These are phyloP conservation scores for Pseudonectria buxi DNA, from an alignment of 2,329 filamentous ascomycete species.

Conservation along the genomic window DNA sequence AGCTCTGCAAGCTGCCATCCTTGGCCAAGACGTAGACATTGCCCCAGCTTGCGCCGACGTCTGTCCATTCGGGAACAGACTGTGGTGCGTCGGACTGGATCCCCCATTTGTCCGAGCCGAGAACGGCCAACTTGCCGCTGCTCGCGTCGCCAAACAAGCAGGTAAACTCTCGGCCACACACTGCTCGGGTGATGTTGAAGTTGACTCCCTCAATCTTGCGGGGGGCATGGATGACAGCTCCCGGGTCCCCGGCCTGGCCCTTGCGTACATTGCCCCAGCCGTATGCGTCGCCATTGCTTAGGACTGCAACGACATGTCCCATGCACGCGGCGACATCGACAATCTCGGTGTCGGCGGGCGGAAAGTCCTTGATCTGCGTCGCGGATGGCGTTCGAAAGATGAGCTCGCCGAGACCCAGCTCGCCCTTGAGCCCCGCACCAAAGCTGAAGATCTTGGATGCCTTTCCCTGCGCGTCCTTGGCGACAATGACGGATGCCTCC, in stretches of 20 bases:
- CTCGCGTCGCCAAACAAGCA: slow-evolving; percentile 54
- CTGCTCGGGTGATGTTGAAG: slow-evolving; percentile 60
- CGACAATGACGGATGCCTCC: slow-evolving; percentile 63
- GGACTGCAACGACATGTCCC: slow-evolving; percentile 67
- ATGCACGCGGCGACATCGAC: slow-evolving; percentile 65
- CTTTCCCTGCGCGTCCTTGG: slow-evolving; percentile 35
- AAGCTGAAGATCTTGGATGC: slow-evolving; percentile 52
- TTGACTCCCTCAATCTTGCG: slow-evolving; percentile 49
- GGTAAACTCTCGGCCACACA: slow-evolving; percentile 83
- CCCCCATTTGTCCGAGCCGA: slow-evolving; percentile 72
- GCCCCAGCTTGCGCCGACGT: slow-evolving; percentile 76
- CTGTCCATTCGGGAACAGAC: slow-evolving; percentile 51
- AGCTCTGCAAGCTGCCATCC: slow-evolving; percentile 57
- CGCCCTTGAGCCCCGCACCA: slow-evolving; percentile 63
- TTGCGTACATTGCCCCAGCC: slow-evolving; percentile 88
- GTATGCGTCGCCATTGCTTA: slow-evolving; percentile 70
- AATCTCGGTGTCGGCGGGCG: slow-evolving; percentile 51
- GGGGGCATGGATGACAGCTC: slow-evolving; percentile 50
- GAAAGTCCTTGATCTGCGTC: slow-evolving; percentile 53
- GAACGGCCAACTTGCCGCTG: slow-evolving; percentile 54
- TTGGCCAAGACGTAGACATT: slow-evolving; percentile 63
- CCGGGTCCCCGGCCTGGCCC: slow-evolving; percentile 66
- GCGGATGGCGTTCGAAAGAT: slow-evolving; percentile 43
- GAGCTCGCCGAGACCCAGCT: slow-evolving; percentile 58
- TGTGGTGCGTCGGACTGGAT: slow-evolving; percentile 52